Conservation (phyloP, 2,329 filamentous ascomycete species). For the Cladophialophora immunda region DNA sequence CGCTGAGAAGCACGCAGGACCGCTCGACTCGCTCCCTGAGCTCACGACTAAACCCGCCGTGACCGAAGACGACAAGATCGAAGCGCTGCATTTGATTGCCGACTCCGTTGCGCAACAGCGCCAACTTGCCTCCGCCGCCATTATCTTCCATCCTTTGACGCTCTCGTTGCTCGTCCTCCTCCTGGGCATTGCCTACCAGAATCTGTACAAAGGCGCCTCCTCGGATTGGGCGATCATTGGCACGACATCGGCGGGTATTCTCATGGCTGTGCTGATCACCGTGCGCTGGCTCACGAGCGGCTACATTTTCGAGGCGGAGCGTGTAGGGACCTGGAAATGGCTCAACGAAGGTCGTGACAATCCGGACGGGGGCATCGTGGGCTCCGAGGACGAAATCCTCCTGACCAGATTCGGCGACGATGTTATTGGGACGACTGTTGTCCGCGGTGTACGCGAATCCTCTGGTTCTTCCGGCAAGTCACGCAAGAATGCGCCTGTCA, state of each 20-base stretch:
- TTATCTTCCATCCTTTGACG: slow-evolving; percentile 69
- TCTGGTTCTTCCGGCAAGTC: slow-evolving; percentile 23
- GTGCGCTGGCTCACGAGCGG: slow-evolving; percentile 68
- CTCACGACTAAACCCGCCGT: slow-evolving; percentile 43
- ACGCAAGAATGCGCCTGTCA: slow-evolving; percentile 32
- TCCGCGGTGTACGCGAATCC: slow-evolving; percentile 49
- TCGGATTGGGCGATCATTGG: slow-evolving; percentile 64
- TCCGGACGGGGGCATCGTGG: slow-evolving; percentile 44
- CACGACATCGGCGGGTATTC: slow-evolving; percentile 67
- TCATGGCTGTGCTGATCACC: slow-evolving; percentile 70
- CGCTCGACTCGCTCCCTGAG: slow-evolving; percentile 44
- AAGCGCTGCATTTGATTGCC: slow-evolving; percentile 76
- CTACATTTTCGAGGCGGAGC: slow-evolving; percentile 71
- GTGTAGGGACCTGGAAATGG: slow-evolving; percentile 67
- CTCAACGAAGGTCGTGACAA: slow-evolving; percentile 56
- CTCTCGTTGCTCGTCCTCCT: slow-evolving; percentile 50
- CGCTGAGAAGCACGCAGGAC: slow-evolving; percentile 19
- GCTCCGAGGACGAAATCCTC: slow-evolving; percentile 66
- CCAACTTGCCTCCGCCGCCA: slow-evolving; percentile 68
- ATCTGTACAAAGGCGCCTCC: slow-evolving; percentile 47
- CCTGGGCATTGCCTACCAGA: slow-evolving; percentile 51
- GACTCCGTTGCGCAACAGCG: slow-evolving; percentile 86
- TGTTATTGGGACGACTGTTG: slow-evolving; percentile 74
- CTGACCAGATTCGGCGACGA: slow-evolving; percentile 73
- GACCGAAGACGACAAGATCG: slow-evolving; percentile 67